Evolutionary conservation across 192 early-diverging fungal genomes (phyloP), one percentile per base, ranked within the genome.

Genomic region (Bifiguratus adelaidae): DNA sequence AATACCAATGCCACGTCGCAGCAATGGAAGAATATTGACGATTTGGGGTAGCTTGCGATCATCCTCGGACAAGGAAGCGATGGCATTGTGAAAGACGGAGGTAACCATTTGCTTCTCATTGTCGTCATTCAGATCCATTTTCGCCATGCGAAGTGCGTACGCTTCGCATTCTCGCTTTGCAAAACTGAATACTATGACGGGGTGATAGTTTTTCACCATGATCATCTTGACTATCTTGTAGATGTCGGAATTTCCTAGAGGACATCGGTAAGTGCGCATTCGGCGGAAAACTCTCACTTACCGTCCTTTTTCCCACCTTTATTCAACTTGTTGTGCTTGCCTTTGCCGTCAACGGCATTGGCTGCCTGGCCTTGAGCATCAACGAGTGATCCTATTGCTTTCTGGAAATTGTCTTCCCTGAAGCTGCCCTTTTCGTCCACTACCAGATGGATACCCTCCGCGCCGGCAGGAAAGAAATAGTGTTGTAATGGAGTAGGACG

Each of bases 141-240:
- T 89, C 43, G 85, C 89, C 68, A 98, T 77, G 53, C 88, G 84
- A 48, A 92, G 55, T 11, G 95, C 95, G 61, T 91, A 80, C 8
- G 68, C 50, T 70, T 99, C 95, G 60, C 92, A 95, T 65, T 96
- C 91, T 32, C 82, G 74, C 58, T 95, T 96, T 2, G 81, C 80
- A 61, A 99, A 99, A 62, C 85, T 80, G 58, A 99, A 99, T 4
- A 95, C 89, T 56, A 99, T 99, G 28, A 95, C 91, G n/a, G 95
- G 95, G 48, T 95, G 91, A 58, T 94, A 92, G 66, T 92, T 90
- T 50, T 88, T 93, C 46, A 68, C 51, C 81, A 92, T 89, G 50
- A 94, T 89, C 86, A 94, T 92, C 52, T 89, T 87, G 56, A 98
- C 80, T 30, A 98, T 88, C 67, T 91, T 89, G 74, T 85, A 91